Base-by-base conservation (phyloP, 331 rosid species). In the Phaseolus coccineus region DNA sequence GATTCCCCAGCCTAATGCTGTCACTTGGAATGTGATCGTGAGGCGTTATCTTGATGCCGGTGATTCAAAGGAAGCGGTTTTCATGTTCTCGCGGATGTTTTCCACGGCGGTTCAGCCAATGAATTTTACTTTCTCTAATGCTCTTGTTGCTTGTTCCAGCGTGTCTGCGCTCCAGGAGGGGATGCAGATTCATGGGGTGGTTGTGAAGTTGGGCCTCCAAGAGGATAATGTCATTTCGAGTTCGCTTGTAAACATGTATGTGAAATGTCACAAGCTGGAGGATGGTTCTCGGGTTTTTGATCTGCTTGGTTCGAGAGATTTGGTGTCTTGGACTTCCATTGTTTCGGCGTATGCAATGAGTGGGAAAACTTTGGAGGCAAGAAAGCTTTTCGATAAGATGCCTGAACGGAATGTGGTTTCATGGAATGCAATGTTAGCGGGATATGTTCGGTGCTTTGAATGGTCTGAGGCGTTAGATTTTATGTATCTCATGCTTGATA, bases 371-470 rank as follows among this genome's bases (percentile, higher is more conserved):
- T 47, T 50, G 79, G 83, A 87, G 76, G 94, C 94, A 24, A 85
- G 93, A 62, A 74, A 76, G 78, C 82, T 87, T 56, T 93, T 93
- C 47, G 74, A 93, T 79, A 79, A 84, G 78, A 93, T 91, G 97
- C 90, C 90, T 9, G 88, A 91, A 69, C 82, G 89, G 39, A 88
- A 89, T 87, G 89, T 93, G 83, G 67, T 93, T 27, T 89, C 92
- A 5, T 91, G 97, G 97, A 93, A 93, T 85, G 91, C 96, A 48
- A 91, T 93, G 97, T 66, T 93, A 86, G 89, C 85, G 0, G 94
- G 97, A 35, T 91, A 93, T 78, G 74, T 75, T 13, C 63, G 50
- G 44, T 78, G 63, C 51, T 76, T 24, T 61, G 71, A 88, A 48
- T 91, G 90, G 90, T 83, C 67, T 42, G 79, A 88, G 74, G 97